phyloP scores from a whole-genome alignment of 2,329 filamentous ascomycete species.

The Ciborinia camelliae region DNA sequence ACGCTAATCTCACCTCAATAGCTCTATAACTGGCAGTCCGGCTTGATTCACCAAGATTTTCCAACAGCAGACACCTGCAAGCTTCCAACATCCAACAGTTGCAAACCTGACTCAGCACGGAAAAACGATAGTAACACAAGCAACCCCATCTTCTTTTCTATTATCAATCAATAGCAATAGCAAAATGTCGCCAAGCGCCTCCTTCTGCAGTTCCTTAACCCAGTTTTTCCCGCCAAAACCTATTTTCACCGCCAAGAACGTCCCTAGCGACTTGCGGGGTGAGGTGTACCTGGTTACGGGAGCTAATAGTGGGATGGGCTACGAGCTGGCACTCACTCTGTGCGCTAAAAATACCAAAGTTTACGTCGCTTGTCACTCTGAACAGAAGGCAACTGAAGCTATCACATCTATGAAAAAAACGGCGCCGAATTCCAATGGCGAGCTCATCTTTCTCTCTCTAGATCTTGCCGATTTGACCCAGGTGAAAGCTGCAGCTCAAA shows the following conservation, averaged over 20 bases:
- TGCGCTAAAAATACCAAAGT: slow-evolving; percentile 42
- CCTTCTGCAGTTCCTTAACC: background rate
- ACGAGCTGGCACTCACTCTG: slow-evolving; percentile 39
- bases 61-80: too few relatives aligned
- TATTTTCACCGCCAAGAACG: slow-evolving; percentile 35
- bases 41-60: too few relatives aligned
- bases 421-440: slow-evolving; percentile 32
- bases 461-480: slow-evolving; percentile 40
- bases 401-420: slow-evolving; percentile 39
- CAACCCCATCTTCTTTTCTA: too few relatives aligned
- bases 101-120: too few relatives aligned
- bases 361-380: slow-evolving; percentile 41
- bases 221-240: slow-evolving; percentile 24
- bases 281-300: slow-evolving; percentile 39
- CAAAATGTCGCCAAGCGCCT: background rate
- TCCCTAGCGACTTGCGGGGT: slow-evolving; percentile 24
- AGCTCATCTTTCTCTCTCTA: slow-evolving; percentile 38
- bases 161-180: background rate
- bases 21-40: too few relatives aligned
- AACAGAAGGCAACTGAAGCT: slow-evolving; percentile 39
- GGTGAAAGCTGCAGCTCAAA: slow-evolving; percentile 38
- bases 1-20: too few relatives aligned
- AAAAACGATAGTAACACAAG: too few relatives aligned
- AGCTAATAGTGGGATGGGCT: slow-evolving; percentile 39
- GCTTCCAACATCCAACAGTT: too few relatives aligned